phyloP scores from a whole-genome alignment of 306 rosid species.

The Benincasa hispida region DNA sequence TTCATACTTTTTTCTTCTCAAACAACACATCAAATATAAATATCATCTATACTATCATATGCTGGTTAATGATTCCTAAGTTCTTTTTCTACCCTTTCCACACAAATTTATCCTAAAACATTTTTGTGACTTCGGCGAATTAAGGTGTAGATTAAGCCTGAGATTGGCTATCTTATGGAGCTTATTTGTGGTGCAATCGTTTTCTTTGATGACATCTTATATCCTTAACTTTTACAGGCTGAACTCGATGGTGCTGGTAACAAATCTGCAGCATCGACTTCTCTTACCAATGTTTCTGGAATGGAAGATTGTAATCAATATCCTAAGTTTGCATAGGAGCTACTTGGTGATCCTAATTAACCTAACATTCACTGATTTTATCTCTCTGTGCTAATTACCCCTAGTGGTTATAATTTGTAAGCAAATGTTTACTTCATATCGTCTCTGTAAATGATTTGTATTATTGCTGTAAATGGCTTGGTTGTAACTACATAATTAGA shows the following conservation, averaged over 20 bases:
- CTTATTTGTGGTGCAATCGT: background rate
- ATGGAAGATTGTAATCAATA: conserved; percentile 32
- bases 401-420: background rate
- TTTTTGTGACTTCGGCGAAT: background rate
- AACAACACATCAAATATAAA: background rate
- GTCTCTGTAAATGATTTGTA: background rate
- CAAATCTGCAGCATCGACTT: conserved; percentile 20
- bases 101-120: background rate
- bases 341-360: background rate
- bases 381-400: background rate
- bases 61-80: background rate
- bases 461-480: background rate
- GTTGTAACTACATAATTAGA: background rate
- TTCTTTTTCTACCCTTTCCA: background rate
- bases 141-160: background rate
- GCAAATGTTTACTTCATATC: background rate
- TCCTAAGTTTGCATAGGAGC: conserved; percentile 20
- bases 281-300: conserved; percentile 9
- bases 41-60: background rate
- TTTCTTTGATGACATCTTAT: background rate
- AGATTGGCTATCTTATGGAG: background rate
- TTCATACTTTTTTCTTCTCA: background rate
- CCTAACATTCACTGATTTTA: background rate
- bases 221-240: conserved; percentile 32
- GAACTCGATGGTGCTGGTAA: conserved; percentile 28